These are phyloP conservation scores for Spinacia oleracea DNA, from an alignment of 179 eudicot genomes.

Conservation along the genomic window DNA sequence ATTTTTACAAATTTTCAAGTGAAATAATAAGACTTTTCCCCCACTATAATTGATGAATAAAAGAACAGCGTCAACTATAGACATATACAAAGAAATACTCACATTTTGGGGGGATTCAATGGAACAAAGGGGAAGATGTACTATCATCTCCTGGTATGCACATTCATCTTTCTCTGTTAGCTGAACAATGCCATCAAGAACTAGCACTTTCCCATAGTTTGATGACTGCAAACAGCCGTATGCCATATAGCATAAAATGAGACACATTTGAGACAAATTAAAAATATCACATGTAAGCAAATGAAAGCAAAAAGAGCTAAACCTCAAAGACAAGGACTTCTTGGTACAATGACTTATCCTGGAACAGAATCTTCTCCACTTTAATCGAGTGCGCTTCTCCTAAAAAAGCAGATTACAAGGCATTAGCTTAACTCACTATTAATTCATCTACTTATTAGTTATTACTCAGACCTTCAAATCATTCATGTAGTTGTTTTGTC, in stretches of 20 bases:
- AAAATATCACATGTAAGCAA: not conserved
- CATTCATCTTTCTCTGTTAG: constrained; percentile 95
- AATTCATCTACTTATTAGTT: not conserved
- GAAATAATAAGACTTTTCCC: no score
- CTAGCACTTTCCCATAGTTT: constrained; percentile 88
- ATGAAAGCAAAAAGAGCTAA: constrained; percentile 3
- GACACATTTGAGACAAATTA: not conserved
- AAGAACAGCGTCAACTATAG: not conserved
- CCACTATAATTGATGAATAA: not conserved
- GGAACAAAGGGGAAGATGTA: constrained; percentile 95
- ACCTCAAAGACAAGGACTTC: constrained; percentile 97
- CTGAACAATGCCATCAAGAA: constrained; percentile 94
- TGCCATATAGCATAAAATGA: not conserved
- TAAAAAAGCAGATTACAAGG: constrained; percentile 29
- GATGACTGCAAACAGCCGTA: constrained; percentile 56
- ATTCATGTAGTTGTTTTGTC: not conserved
- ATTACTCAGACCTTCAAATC: not conserved
- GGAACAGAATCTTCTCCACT: constrained; percentile 74
- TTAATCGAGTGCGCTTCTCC: constrained; percentile 93
- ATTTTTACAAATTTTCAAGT: not conserved
- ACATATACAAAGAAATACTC: constrained; percentile 21
- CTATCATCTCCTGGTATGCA: constrained; percentile 99
- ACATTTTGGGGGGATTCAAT: constrained; percentile 82
- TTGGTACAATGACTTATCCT: constrained; percentile 78
- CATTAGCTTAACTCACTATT: not conserved